Percentiles rank a stretch among this genome's conserved stretches.
These are phyloP conservation scores for Fraxinus sp. DNA, from an alignment of 305 asterid genomes.

Conservation along the genomic window DNA sequence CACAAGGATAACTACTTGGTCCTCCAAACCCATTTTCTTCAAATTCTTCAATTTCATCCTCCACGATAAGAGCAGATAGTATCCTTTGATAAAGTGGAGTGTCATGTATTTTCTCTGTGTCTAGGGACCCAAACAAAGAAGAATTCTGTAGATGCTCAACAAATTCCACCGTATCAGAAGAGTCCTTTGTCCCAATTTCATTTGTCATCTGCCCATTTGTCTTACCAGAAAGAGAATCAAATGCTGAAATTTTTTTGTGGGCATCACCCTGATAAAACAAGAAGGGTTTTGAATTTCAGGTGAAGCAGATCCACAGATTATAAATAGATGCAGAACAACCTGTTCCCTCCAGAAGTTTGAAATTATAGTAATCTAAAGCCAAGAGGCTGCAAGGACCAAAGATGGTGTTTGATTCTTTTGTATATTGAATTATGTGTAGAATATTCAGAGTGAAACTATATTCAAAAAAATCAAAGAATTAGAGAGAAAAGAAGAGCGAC, in stretches of 20 bases:
- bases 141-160: conserved; percentile 52
- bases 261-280: conserved; percentile 45
- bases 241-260: conserved; percentile 41
- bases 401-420: background rate
- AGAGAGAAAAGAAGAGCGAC: conserved; percentile 20
- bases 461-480: background rate
- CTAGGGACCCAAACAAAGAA: conserved; percentile 43
- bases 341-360: conserved; percentile 2
- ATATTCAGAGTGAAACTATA: conserved; percentile 11
- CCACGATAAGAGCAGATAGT: conserved; percentile 86
- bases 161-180: conserved; percentile 40
- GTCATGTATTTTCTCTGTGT: conserved; percentile 43
- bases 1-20: conserved; percentile 44
- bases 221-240: conserved; percentile 42
- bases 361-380: background rate
- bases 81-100: conserved; percentile 87
- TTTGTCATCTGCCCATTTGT: conserved; percentile 40
- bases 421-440: background rate
- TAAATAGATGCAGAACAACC: conserved; percentile 18
- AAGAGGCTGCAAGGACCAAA: background rate
- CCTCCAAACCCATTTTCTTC: conserved; percentile 72
- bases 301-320: conserved; percentile 23
- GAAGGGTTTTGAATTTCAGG: conserved; percentile 24
- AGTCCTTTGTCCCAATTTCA: conserved; percentile 38
- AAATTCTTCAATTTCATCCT: conserved; percentile 72